These are phyloP conservation scores for Jatropha multifida DNA, from an alignment of 441 rosid genomes.

Conservation along the genomic window DNA sequence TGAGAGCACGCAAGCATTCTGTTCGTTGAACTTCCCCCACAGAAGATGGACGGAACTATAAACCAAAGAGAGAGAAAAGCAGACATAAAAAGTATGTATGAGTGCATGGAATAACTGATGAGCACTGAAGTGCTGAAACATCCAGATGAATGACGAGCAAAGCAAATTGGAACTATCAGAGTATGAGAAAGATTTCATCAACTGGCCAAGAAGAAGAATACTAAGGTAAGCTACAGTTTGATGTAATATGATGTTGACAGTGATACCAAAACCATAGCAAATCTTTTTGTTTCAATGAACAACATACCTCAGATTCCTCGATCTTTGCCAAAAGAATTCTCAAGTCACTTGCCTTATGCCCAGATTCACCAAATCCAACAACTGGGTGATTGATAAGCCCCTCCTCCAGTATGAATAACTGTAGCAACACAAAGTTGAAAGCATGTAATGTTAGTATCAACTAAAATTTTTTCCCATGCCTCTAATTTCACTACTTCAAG, in stretches of 20 bases:
- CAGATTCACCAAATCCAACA: constrained; percentile 96
- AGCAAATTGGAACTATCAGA: background rate
- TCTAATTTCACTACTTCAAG: constrained; percentile 18
- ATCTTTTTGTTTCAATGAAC: background rate
- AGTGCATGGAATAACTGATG: background rate
- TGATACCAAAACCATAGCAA: background rate
- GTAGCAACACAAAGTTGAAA: constrained; percentile 33
- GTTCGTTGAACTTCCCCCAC: constrained; percentile 91
- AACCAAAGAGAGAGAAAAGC: constrained; percentile 17
- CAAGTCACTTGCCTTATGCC: constrained; percentile 72
- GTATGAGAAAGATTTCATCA: background rate
- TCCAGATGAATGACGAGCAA: background rate
- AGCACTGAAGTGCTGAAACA: background rate
- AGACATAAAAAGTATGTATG: constrained; percentile 1
- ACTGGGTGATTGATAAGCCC: constrained; percentile 90
- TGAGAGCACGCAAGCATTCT: constrained; percentile 88
- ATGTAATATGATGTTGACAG: background rate
- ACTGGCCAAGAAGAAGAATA: background rate
- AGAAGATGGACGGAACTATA: constrained; percentile 80
- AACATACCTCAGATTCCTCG: constrained; percentile 94
- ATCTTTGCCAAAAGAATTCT: constrained; percentile 86
- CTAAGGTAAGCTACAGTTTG: constrained; percentile 1
- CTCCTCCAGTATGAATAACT: constrained; percentile 96
- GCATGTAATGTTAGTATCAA: constrained; percentile 19
- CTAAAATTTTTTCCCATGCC: constrained; percentile 12